Conservation (phyloP, 768 basidiomycete species). For the Russula dissimulans region DNA sequence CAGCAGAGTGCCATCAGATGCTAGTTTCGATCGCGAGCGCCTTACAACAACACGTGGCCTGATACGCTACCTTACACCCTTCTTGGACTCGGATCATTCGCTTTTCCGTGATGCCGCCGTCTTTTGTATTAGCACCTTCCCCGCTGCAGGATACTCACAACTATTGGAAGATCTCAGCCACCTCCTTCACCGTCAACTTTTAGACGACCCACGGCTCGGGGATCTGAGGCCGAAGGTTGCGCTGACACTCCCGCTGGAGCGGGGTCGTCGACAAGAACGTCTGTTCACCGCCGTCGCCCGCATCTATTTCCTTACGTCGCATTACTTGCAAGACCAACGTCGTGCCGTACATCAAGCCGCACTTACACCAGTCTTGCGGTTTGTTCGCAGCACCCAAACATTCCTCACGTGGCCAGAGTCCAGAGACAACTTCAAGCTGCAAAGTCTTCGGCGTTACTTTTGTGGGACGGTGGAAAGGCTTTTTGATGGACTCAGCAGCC, state of each 20-base stretch:
- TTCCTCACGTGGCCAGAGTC: slow-evolving; percentile 67
- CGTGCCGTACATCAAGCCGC: slow-evolving; percentile 63
- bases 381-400: slow-evolving; percentile 71
- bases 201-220: slow-evolving; percentile 53
- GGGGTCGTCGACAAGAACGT: slow-evolving; percentile 64
- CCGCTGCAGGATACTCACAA: slow-evolving; percentile 64
- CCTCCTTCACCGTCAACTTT: slow-evolving; percentile 73
- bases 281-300: slow-evolving; percentile 81
- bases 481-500: slow-evolving; percentile 61
- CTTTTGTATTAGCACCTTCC: slow-evolving; percentile 81
- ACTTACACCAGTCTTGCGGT: slow-evolving; percentile 73
- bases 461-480: slow-evolving; percentile 83
- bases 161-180: slow-evolving; percentile 77
- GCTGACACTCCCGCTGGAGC: slow-evolving; percentile 37
- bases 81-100: slow-evolving; percentile 78
- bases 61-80: slow-evolving; percentile 78
- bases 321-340: slow-evolving; percentile 60
- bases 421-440: slow-evolving; percentile 67
- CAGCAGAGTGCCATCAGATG: slow-evolving; percentile 58
- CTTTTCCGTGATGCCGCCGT: slow-evolving; percentile 82
- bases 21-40: slow-evolving; percentile 71
- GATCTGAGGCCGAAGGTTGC: slow-evolving; percentile 31
- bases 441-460: slow-evolving; percentile 81
- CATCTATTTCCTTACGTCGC: slow-evolving; percentile 81
- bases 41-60: slow-evolving; percentile 74